Percentiles rank a stretch among this genome's conserved stretches.
phyloP scores from a whole-genome alignment of 2,329 filamentous ascomycete genomes.

The Esteya vermicola region DNA sequence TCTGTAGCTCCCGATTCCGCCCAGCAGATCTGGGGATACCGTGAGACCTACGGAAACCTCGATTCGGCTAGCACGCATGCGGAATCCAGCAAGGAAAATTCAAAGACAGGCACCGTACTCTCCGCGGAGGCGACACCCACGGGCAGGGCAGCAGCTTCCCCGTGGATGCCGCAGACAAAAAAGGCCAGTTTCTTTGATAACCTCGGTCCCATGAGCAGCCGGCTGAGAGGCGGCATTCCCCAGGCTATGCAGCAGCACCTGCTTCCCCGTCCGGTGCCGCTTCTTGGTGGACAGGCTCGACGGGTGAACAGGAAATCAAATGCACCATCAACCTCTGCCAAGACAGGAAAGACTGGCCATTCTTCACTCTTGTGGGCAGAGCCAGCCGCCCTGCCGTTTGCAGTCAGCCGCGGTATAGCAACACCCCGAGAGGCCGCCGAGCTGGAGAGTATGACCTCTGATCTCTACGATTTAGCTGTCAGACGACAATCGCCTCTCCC shows the following conservation, averaged over 20 bases:
- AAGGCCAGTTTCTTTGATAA: too few species aligned
- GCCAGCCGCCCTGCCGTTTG: not conserved
- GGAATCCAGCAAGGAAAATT: not conserved
- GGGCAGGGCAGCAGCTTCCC: too few species aligned
- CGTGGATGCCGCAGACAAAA: too few species aligned
- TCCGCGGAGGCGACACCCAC: not conserved
- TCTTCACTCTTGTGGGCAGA: not conserved
- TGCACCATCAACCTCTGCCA: not conserved
- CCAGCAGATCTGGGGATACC: slow-evolving; percentile 1
- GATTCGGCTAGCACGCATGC: not conserved
- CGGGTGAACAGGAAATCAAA: not conserved
- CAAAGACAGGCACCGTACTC: not conserved
- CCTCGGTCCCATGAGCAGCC: too few species aligned
- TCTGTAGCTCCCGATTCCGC: not conserved
- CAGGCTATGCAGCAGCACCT: not conserved
- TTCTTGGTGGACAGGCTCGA: not conserved
- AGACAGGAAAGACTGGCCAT: not conserved
- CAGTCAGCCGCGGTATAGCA: not conserved
- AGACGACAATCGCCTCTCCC: too few species aligned
- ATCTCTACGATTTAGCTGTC: slow-evolving; percentile 2
- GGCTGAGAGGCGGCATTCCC: not conserved
- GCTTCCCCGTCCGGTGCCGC: not conserved
- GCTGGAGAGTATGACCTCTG: not conserved
- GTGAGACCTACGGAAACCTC: not conserved
- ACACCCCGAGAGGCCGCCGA: slow-evolving; percentile 1